Evolutionary conservation across 176 grass and related monocot genomes (phyloP), one percentile per base, ranked within the genome.

Genomic region (Tillandsia fasciculata): DNA sequence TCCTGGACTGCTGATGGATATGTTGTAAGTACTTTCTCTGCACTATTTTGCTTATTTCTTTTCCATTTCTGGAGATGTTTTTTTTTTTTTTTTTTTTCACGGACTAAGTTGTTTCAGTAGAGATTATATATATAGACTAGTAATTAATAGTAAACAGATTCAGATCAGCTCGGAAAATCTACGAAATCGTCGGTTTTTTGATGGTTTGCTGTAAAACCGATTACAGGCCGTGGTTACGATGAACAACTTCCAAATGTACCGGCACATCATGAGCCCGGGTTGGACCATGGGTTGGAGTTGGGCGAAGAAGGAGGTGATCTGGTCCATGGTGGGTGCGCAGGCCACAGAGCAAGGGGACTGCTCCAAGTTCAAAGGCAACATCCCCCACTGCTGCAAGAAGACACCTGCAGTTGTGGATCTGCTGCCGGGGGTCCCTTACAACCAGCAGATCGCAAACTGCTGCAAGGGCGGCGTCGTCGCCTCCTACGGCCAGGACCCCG

Each of bases 381-480:
- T 83, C 68, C 94, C 93, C 2, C 89, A 92, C 85, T 80, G 74
- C 70, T 97, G 94, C 84, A 97, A 92, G 80, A 77, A 51, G 53
- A 92, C 86, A 0, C 94, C 89, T 2, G 10, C 82, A 59, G 12
- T 97, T 1, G 88, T 97, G 1, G 94, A 97, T 76, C 74, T 97
- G 68, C 89, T 97, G 7, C 93, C 94, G 0, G 94, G 94, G n/a
- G 89, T 92, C 2, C 94, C 94, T 26, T 97, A 90, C 86, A 97
- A 97, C 76, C 89, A 92, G 78, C 94, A 97, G 81, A 92, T 97
- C 70, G 94, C 94, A 53, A 97, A 93, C 83, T 97, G 94, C 83
- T 97, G 94, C 86, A 89, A 90, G 53, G 94, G 77, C n/a, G 93
- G 94, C 24, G 94, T 97, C 10, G 58, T 97, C 8, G 70, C 74